phyloP scores from a whole-genome alignment of 2,329 filamentous ascomycete species.

The Aspergillus sp. region DNA sequence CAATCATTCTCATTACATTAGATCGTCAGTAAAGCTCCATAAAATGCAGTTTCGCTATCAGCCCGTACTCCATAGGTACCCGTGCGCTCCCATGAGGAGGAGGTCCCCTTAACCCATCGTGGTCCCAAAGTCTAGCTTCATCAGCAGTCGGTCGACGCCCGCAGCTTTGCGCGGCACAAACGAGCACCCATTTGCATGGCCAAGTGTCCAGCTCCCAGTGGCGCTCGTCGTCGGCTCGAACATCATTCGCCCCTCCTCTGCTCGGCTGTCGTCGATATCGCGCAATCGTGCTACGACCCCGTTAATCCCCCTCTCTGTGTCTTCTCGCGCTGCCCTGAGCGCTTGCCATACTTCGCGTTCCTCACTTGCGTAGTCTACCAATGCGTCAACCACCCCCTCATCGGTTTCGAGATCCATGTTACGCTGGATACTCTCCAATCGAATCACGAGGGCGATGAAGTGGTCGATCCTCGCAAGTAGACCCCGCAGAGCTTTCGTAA shows the following conservation, averaged over 20 bases:
- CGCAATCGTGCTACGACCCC: constrained; percentile 57
- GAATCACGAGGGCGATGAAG: constrained; percentile 72
- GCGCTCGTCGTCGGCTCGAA: constrained; percentile 32
- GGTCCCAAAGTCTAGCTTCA: constrained; percentile 74
- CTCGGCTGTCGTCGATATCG: constrained; percentile 60
- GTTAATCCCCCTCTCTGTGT: constrained; percentile 67
- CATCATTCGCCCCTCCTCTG: constrained; percentile 39
- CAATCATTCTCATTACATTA: constrained; percentile 3
- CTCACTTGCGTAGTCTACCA: constrained; percentile 69
- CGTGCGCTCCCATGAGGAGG: not conserved
- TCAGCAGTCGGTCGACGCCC: constrained; percentile 79
- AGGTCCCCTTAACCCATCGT: constrained; percentile 17
- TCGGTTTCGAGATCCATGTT: constrained; percentile 79
- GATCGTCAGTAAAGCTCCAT: not conserved
- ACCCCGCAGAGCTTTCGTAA: constrained; percentile 39
- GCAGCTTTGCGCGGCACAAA: constrained; percentile 74
- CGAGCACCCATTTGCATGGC: constrained; percentile 28
- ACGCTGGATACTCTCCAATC: constrained; percentile 73
- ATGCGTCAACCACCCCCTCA: constrained; percentile 75
- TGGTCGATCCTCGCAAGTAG: constrained; percentile 66
- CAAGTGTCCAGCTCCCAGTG: constrained; percentile 27
- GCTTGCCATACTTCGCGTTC: constrained; percentile 67
- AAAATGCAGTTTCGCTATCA: constrained; percentile 1
- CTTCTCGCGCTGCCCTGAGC: constrained; percentile 62
- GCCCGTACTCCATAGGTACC: not conserved